A percentile compares a stretch with the other conserved stretches of the same genome.
These are phyloP conservation scores for Megacollybia platyphylla DNA, from an alignment of 1,284 basidiomycete genomes.

Conservation along the genomic window DNA sequence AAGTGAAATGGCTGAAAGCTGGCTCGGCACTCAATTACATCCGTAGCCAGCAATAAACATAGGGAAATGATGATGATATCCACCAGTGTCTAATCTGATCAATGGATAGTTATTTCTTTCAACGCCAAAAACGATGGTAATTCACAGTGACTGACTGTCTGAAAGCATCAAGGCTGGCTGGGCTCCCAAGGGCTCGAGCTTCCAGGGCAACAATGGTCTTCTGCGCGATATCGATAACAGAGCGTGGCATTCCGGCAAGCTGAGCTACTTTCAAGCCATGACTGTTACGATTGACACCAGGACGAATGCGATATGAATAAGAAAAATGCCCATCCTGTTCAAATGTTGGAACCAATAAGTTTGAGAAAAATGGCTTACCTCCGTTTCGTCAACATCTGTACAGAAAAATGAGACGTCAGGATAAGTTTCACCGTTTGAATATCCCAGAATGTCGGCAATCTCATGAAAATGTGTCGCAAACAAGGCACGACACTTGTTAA, in stretches of 20 bases:
- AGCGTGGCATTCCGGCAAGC: slow-evolving; percentile 73
- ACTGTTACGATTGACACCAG: slow-evolving; percentile 84
- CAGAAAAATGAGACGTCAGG: slow-evolving; percentile 73
- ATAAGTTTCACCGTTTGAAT: slow-evolving; percentile 33
- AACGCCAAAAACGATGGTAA: background rate
- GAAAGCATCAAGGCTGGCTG: slow-evolving; percentile 1
- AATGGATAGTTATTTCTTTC: background rate
- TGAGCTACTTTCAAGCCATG: slow-evolving; percentile 89
- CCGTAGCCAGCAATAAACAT: slow-evolving; percentile 33
- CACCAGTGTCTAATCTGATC: background rate
- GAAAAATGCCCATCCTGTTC: slow-evolving; percentile 59
- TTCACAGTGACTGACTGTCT: background rate
- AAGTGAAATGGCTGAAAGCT: slow-evolving; percentile 76
- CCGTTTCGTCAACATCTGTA: slow-evolving; percentile 71
- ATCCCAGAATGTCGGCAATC: slow-evolving; percentile 74
- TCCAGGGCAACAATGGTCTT: slow-evolving; percentile 24
- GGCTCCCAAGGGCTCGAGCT: slow-evolving; percentile 18
- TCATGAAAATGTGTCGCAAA: slow-evolving; percentile 99
- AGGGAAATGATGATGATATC: background rate
- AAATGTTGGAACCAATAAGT: slow-evolving; percentile 2
- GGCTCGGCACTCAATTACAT: slow-evolving; percentile 86
- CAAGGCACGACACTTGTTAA: slow-evolving; percentile 72
- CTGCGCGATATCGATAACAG: slow-evolving; percentile 47
- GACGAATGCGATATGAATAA: slow-evolving; percentile 73
- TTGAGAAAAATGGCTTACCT: slow-evolving; percentile 29